Percentiles rank a stretch among this genome's conserved stretches.
These are phyloP conservation scores for Pichia scutulata DNA, from an alignment of 805 yeast genomes.

Conservation along the genomic window DNA sequence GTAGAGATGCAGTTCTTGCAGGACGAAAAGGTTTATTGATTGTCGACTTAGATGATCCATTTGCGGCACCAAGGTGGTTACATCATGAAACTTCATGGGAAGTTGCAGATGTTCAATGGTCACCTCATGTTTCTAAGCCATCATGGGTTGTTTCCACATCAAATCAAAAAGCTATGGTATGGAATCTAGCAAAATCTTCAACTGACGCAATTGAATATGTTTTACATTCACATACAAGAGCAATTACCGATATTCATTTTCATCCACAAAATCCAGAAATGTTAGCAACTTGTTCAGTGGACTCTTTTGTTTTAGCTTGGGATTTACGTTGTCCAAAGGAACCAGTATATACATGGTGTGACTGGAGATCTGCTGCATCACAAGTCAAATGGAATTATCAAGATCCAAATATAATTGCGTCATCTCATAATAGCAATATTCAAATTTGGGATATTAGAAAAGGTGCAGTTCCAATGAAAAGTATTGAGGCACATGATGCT, in stretches of 20 bases:
- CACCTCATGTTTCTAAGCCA: constrained; percentile 80
- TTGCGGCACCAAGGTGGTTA: constrained; percentile 88
- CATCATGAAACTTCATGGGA: constrained; percentile 95
- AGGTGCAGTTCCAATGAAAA: constrained; percentile 67
- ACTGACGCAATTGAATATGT: constrained; percentile 75
- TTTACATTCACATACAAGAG: constrained; percentile 83
- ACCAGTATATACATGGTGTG: constrained; percentile 77
- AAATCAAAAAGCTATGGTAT: constrained; percentile 89
- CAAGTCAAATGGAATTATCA: constrained; percentile 90
- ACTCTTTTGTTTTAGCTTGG: constrained; percentile 83
- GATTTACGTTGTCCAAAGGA: constrained; percentile 74
- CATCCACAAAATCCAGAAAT: constrained; percentile 82
- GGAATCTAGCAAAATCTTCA: constrained; percentile 72
- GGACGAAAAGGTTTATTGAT: constrained; percentile 77
- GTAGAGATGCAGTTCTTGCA: constrained; percentile 90
- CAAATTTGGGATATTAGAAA: constrained; percentile 85
- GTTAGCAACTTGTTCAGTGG: constrained; percentile 89
- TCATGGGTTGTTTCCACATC: constrained; percentile 91
- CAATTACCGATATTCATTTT: constrained; percentile 92
- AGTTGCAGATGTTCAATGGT: constrained; percentile 98
- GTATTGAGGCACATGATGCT: constrained; percentile 69
- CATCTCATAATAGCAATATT: constrained; percentile 75
- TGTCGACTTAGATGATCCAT: constrained; percentile 93
- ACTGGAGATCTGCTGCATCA: constrained; percentile 91
- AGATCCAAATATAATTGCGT: constrained; percentile 71